Conservation (phyloP, 352 stramenopile genomes). For the Aphanomyces invadans region DNA sequence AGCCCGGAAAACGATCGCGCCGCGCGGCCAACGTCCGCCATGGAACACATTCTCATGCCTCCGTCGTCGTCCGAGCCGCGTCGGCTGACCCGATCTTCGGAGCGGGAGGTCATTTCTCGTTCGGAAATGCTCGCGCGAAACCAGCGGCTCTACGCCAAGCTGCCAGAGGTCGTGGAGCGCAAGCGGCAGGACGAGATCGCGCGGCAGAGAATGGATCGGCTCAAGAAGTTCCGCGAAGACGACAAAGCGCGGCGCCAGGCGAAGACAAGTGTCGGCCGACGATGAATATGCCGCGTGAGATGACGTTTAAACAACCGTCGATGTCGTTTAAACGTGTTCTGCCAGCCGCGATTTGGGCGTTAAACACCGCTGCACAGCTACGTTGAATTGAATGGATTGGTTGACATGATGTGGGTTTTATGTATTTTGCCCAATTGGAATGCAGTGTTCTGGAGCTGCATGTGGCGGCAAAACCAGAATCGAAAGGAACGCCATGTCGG, state of each 20-base stretch:
- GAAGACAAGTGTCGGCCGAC: background rate
- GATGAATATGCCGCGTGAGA: background rate
- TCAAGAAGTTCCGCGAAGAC: constrained; percentile 56
- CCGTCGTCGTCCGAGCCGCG: background rate
- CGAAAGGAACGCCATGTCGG: too few species aligned
- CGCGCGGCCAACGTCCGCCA: background rate
- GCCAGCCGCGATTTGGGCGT: background rate
- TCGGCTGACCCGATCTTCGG: constrained; percentile 26
- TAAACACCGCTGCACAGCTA: background rate
- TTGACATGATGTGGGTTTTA: background rate
- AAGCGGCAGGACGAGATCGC: constrained; percentile 69
- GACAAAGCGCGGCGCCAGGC: constrained; percentile 37
- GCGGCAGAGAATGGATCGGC: constrained; percentile 47
- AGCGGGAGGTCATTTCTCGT: constrained; percentile 43
- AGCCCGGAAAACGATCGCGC: background rate
- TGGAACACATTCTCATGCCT: background rate
- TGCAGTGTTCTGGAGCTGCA: background rate
- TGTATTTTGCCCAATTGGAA: background rate
- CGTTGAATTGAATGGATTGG: background rate
- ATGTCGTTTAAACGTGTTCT: background rate
- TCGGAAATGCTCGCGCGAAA: constrained; percentile 66
- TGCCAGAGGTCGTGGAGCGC: constrained; percentile 63
- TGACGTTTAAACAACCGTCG: background rate
- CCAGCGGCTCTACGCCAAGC: constrained; percentile 49
- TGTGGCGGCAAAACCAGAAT: background rate